These are phyloP conservation scores for Sphenostylis stenocarpa DNA, from an alignment of 306 rosid species.

Conservation along the genomic window DNA sequence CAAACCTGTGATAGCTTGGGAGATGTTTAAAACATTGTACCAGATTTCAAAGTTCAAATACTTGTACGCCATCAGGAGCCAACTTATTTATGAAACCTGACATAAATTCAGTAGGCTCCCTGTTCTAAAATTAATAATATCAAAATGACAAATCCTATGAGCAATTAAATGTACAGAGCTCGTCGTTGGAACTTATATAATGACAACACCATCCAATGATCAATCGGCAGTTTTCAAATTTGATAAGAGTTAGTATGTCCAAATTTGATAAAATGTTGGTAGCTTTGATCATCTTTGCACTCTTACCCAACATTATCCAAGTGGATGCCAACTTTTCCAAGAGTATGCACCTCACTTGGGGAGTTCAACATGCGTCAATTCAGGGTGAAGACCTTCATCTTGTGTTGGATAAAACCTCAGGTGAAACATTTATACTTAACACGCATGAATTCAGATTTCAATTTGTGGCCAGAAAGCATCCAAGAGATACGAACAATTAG, in stretches of 20 bases:
- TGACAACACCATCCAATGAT: conserved; percentile 24
- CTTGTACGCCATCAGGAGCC: conserved; percentile 41
- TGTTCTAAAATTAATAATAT: conserved; percentile 34
- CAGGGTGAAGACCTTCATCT: conserved; percentile 67
- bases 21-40: background rate
- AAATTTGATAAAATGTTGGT: conserved; percentile 39
- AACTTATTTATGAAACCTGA: conserved; percentile 38
- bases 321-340: conserved; percentile 55
- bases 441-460: conserved; percentile 10
- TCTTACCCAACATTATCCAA: conserved; percentile 31
- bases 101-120: conserved; percentile 37
- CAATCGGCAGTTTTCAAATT: conserved; percentile 31
- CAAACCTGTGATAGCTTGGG: background rate
- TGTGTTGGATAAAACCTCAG: conserved; percentile 61
- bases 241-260: conserved; percentile 40
- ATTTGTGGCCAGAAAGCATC: conserved; percentile 12
- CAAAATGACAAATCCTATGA: conserved; percentile 35
- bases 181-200: conserved; percentile 43
- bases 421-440: conserved; percentile 34
- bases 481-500: background rate
- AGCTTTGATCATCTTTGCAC: conserved; percentile 41
- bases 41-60: conserved; percentile 27
- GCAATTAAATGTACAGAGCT: background rate
- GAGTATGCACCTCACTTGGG: conserved; percentile 65
- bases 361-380: conserved; percentile 49